Percentiles rank a stretch among this genome's conserved stretches.
These are phyloP conservation scores for Colletotrichum paranaense DNA, from an alignment of 2,329 filamentous ascomycete genomes.

Conservation along the genomic window DNA sequence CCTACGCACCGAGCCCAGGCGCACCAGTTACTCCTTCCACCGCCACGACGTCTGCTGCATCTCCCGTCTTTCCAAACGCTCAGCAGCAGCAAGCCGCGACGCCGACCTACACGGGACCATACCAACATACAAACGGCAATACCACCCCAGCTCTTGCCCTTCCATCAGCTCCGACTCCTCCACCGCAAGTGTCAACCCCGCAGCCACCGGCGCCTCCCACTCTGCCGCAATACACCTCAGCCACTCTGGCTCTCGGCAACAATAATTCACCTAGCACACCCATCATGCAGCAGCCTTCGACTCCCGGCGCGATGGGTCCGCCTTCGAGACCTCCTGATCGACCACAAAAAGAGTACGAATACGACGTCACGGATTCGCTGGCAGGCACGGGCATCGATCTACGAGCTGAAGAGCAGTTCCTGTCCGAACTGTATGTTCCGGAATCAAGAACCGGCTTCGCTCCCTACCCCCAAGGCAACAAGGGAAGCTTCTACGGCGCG, in stretches of 20 bases:
- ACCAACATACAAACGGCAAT: conserved; percentile 49
- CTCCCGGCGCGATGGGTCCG: conserved; percentile 62
- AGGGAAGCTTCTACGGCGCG: conserved; percentile 71
- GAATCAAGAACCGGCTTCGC: conserved; percentile 64
- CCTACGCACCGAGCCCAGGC: conserved; percentile 60
- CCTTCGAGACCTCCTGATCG: conserved; percentile 72
- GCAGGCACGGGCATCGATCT: conserved; percentile 89
- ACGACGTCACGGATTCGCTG: conserved; percentile 86
- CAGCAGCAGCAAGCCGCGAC: conserved; percentile 39
- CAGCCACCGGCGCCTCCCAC: conserved; percentile 28
- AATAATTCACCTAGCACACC: conserved; percentile 19
- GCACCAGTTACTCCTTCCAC: conserved; percentile 53
- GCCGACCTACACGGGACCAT: conserved; percentile 48
- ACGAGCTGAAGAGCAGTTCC: conserved; percentile 84
- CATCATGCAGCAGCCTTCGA: conserved; percentile 40
- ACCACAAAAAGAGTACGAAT: conserved; percentile 70
- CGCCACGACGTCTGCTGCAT: conserved; percentile 47
- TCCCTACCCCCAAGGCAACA: conserved; percentile 65
- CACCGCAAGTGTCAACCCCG: conserved; percentile 38
- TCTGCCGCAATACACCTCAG: conserved; percentile 37
- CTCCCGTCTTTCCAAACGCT: conserved; percentile 46
- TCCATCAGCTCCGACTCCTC: conserved; percentile 37
- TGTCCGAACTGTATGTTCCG: conserved; percentile 74
- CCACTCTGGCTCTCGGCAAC: conserved; percentile 36
- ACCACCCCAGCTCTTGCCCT: conserved; percentile 40